These are phyloP conservation scores for Dictyostelium purpureum DNA, from an alignment of 78 protist species.

Conservation along the genomic window DNA sequence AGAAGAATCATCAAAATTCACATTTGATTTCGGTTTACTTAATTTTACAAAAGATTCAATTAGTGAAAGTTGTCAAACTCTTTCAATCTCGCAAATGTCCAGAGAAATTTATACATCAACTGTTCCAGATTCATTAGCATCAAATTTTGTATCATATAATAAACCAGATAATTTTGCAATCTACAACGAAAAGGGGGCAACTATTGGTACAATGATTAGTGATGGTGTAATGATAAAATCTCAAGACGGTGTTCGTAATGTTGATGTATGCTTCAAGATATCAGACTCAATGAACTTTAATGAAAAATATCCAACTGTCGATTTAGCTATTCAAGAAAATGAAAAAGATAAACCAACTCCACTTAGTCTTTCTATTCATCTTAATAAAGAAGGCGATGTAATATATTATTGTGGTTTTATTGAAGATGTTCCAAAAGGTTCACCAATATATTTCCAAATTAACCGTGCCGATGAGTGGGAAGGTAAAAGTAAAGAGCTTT, in stretches of 20 bases:
- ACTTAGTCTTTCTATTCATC: not conserved
- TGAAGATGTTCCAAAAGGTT: not conserved
- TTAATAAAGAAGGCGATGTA: too few species aligned
- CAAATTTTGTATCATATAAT: not conserved
- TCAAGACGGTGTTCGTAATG: not conserved
- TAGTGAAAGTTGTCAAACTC: not conserved
- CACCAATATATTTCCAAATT: not conserved
- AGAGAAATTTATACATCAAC: not conserved
- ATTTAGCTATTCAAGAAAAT: not conserved
- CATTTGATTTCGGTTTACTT: not conserved
- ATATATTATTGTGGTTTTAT: not conserved
- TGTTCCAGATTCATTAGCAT: not conserved
- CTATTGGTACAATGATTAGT: not conserved
- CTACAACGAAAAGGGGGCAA: not conserved
- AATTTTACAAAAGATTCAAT: not conserved
- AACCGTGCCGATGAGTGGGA: not conserved
- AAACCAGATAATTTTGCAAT: constrained; percentile 1
- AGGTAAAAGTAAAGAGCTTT: not conserved
- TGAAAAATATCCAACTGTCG: not conserved
- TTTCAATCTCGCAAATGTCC: not conserved
- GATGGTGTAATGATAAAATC: constrained; percentile 6
- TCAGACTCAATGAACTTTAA: not conserved
- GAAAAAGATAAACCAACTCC: not conserved
- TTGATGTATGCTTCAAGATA: not conserved
- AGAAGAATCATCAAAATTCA: not conserved